A percentile compares a stretch with the other conserved stretches of the same genome.
phyloP scores from a whole-genome alignment of 129 eudicot genomes.

The Saussurea involucrata region DNA sequence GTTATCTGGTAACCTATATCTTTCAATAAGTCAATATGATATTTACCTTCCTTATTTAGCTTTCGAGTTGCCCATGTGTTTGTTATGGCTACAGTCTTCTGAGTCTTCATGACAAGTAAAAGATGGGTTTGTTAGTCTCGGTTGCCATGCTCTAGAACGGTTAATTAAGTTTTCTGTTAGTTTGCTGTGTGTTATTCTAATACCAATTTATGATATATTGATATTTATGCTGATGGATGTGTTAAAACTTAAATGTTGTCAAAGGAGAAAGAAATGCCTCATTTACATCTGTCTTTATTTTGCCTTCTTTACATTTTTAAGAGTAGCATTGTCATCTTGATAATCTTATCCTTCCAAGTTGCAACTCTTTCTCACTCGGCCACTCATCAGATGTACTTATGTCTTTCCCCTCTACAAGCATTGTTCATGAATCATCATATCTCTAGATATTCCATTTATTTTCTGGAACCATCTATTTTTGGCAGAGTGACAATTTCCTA shows the following conservation, averaged over 20 bases:
- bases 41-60: neutral
- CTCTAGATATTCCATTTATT: neutral
- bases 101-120: neutral
- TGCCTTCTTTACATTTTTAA: neutral
- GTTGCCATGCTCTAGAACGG: neutral
- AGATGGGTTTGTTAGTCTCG: neutral
- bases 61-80: neutral
- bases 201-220: neutral
- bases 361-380: neutral
- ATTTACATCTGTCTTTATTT: neutral
- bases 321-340: slow-evolving; percentile 4
- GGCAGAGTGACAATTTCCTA: neutral
- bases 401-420: neutral
- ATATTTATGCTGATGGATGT: neutral
- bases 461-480: slow-evolving; percentile 5
- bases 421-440: neutral
- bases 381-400: neutral
- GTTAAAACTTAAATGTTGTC: neutral
- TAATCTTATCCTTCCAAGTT: neutral
- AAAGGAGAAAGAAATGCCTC: neutral
- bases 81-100: neutral
- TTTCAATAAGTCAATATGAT: neutral
- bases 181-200: neutral
- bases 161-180: neutral
- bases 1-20: slow-evolving; percentile 2